Evolutionary conservation across 2,329 filamentous ascomycete genomes (phyloP), one percentile per base, ranked within the genome.

Genomic region (Dactylonectria estremocensis): DNA sequence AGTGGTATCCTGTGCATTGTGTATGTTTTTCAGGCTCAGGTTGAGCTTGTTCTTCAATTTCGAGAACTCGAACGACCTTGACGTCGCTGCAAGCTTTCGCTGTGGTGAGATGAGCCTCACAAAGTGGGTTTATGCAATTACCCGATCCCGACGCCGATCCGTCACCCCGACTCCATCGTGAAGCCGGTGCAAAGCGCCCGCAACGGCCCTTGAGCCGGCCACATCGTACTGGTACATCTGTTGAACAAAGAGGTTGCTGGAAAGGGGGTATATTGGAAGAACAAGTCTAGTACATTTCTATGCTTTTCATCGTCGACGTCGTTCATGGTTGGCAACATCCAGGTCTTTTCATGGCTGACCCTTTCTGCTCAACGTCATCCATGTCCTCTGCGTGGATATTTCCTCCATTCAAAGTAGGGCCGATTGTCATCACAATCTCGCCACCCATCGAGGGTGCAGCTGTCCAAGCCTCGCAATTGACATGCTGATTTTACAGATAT

Each of bases 401-500:
- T 46, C 24, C 20, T 43, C 50, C 57, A 28, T 40, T 24, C 40
- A 48, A 40, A 62, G 48, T 54, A 62, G 64, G 53, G 52, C 58
- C 64, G 59, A 54, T 58, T 59, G 37, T 54, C 53, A 53, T 24
- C 37, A 52, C 45, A 61, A 68, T 68, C 65, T 64, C 54, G 50
- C 60, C 65, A 64, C 61, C 37, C 46, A 43, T 60, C 56, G 40
- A 31, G 55, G 4, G 28, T 28, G 50, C 35, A 46, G 31, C n/a
- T 56, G 35, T 49, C 31, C 37, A 57, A 53, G 55, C 46, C 52
- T 50, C 52, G 18, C 52, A 55, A 31, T 35, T 31, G 45, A 55
- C 46, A 28, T 22, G 35, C 16, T 4, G 14, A 54, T 24, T 73
- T 7, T 79, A 87, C 40, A 83, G 67, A 83, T 87, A 76, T 5